Evolutionary conservation across 176 grass and related monocot species (phyloP), one percentile per base, ranked within the genome.

Genomic region (Raddia distichophylla): DNA sequence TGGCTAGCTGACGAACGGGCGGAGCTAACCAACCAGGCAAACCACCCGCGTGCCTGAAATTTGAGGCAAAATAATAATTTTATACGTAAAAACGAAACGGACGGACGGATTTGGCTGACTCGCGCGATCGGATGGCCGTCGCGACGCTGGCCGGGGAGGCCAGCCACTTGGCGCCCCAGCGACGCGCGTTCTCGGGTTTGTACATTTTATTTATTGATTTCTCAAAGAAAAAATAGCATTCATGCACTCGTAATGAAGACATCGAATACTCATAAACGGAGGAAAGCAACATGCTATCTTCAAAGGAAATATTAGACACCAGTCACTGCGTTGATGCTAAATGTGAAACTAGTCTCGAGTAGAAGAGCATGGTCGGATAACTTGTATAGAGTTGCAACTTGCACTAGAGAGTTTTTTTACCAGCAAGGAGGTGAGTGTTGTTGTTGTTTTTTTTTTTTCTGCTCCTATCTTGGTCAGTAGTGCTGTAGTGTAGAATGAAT

Each of bases 351-450:
- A 64, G 35, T 81, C 64, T 18, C 47, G 34, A 54, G 19, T 10
- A 64, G 59, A 64, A 27, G 71, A 70, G 65, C 57, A 65, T 65
- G 65, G 3, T 57, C 64, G 50, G 65, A 27, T 69, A 46, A 55
- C 8, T 57, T 58, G 47, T 58, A 6, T 9, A 66, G 15, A 66
- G 20, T 54, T 48, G 43, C 14, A 57, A 67, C 37, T 40, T 40
- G 37, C 37, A 40, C 2, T 40, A 77, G 51, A 67, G 67, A 78
- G 32, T 73, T 67, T 18, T 75, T 5, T 90, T 86, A 90, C 83
- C 88, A 74, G 60, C 33, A 73, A 50, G 60, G 69, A 52, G 43
- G 32, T 52, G 33, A 73, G 44, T 71, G 59, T 42, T 71, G 71
- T 58, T 49, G 40, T 58, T n/a, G 27, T 27, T 27, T 27, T 27